These are phyloP conservation scores for Fusarium palustre DNA, from an alignment of 2,329 filamentous ascomycete species.

Conservation along the genomic window DNA sequence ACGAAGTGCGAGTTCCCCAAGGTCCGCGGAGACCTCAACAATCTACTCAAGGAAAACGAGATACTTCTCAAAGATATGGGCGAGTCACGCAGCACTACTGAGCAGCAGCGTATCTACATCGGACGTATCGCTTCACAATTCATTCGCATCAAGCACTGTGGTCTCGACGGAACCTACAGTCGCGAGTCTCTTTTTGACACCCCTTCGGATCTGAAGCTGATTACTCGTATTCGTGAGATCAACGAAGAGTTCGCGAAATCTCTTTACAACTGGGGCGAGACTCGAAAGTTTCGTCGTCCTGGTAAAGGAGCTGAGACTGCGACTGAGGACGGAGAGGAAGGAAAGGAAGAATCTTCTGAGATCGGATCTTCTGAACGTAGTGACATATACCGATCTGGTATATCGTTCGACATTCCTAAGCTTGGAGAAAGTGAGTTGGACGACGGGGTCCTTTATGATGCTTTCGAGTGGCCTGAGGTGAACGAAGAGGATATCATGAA, in stretches of 20 bases:
- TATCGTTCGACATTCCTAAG: constrained; percentile 18
- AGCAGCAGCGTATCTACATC: constrained; percentile 53
- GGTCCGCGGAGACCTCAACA: constrained; percentile 50
- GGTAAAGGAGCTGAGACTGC: neutral
- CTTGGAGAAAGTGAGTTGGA: constrained; percentile 25
- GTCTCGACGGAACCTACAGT: constrained; percentile 54
- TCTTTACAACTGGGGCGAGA: constrained; percentile 46
- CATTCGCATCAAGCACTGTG: constrained; percentile 44
- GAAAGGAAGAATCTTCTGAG: neutral
- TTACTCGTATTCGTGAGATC: constrained; percentile 54
- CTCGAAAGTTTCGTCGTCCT: neutral
- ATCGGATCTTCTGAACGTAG: neutral
- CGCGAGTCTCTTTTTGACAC: constrained; percentile 29
- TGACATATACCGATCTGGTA: neutral
- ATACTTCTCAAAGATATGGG: constrained; percentile 49
- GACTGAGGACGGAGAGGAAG: neutral
- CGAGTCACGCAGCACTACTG: constrained; percentile 40
- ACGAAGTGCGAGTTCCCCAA: constrained; percentile 55
- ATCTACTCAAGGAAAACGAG: constrained; percentile 21
- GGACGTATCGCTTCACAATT: constrained; percentile 51
- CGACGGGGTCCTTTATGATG: constrained; percentile 46
- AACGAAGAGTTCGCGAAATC: constrained; percentile 52
- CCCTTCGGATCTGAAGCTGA: constrained; percentile 48
- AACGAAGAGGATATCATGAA: constrained; percentile 52
- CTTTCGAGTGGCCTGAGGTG: constrained; percentile 32